Evolutionary conservation across 441 rosid genomes (phyloP).

Genomic region (Gossypium trilobum): DNA sequence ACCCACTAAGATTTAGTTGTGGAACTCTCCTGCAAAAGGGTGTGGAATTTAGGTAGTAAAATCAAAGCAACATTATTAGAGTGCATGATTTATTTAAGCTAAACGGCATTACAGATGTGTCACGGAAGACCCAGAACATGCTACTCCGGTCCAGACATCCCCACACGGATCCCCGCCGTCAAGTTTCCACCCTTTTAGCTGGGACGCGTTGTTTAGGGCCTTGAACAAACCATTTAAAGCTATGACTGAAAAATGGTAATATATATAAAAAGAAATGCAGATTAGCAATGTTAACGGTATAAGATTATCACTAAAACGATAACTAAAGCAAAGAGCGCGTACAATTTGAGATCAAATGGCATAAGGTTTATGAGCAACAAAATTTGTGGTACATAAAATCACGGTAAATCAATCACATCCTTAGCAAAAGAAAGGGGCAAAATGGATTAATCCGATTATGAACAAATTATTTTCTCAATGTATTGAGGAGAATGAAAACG

Average conservation of each 20-base stretch:
- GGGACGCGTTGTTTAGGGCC: constrained; percentile 45
- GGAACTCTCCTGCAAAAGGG: constrained; percentile 41
- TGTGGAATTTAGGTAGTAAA: constrained; percentile 1
- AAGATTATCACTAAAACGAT: background rate
- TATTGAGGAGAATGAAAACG: no score
- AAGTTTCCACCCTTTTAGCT: constrained; percentile 63
- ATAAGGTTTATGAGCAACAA: background rate
- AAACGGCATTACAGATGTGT: constrained; percentile 43
- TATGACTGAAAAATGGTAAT: constrained; percentile 36
- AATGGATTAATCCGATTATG: background rate
- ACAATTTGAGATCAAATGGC: background rate
- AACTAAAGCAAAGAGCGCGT: background rate
- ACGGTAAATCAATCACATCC: background rate
- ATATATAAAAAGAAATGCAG: background rate
- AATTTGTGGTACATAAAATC: background rate
- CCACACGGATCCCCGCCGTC: constrained; percentile 80
- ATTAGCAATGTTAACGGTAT: background rate
- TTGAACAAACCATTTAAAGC: constrained; percentile 58
- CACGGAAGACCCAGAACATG: constrained; percentile 64
- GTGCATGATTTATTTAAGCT: constrained; percentile 1
- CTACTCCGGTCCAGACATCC: constrained; percentile 76
- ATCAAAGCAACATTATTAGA: background rate
- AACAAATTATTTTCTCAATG: background rate
- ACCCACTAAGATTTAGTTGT: constrained; percentile 59
- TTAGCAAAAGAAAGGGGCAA: background rate